Percentiles rank a stretch among this genome's conserved stretches.
Conservation (phyloP, 495 filamentous ascomycete species). For the Podospora pseudoanserina region DNA sequence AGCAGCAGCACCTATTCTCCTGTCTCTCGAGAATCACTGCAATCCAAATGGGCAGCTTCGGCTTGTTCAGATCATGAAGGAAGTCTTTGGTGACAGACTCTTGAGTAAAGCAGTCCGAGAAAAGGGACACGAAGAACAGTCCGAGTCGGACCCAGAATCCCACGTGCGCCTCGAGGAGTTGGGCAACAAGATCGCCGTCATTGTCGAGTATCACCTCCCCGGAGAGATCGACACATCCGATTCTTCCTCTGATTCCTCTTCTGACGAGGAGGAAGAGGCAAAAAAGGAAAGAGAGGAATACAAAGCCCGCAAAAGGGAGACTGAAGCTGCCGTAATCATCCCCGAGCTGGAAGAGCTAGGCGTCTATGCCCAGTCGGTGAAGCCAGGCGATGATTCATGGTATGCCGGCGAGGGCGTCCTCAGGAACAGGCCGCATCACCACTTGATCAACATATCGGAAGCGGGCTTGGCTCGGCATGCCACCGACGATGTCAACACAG, state of each 20-base stretch:
- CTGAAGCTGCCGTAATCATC: slow-evolving; percentile 39
- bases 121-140: slow-evolving; percentile 42
- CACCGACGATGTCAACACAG: slow-evolving; percentile 21
- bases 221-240: slow-evolving; percentile 35
- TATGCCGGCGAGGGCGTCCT: slow-evolving; percentile 33
- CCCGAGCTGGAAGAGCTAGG: slow-evolving; percentile 53
- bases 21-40: slow-evolving; percentile 56
- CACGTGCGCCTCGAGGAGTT: slow-evolving; percentile 47
- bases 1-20: slow-evolving; percentile 45
- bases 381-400: slow-evolving; percentile 52
- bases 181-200: slow-evolving; percentile 50
- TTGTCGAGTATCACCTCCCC: slow-evolving; percentile 54
- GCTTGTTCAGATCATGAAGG: slow-evolving; percentile 51
- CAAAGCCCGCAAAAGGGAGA: slow-evolving; percentile 39
- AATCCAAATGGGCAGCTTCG: slow-evolving; percentile 42
- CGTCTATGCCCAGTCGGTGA: slow-evolving; percentile 56
- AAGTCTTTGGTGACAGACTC: slow-evolving; percentile 50
- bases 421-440: slow-evolving; percentile 48
- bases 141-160: slow-evolving; percentile 25
- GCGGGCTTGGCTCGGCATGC: slow-evolving; percentile 41
- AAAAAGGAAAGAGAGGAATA: slow-evolving; percentile 39
- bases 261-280: slow-evolving; percentile 41
- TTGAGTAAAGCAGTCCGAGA: slow-evolving; percentile 43
- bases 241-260: slow-evolving; percentile 25
- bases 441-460: slow-evolving; percentile 57